These are phyloP conservation scores for Solanum arcanum DNA, from an alignment of 257 asterid genomes.

Conservation along the genomic window DNA sequence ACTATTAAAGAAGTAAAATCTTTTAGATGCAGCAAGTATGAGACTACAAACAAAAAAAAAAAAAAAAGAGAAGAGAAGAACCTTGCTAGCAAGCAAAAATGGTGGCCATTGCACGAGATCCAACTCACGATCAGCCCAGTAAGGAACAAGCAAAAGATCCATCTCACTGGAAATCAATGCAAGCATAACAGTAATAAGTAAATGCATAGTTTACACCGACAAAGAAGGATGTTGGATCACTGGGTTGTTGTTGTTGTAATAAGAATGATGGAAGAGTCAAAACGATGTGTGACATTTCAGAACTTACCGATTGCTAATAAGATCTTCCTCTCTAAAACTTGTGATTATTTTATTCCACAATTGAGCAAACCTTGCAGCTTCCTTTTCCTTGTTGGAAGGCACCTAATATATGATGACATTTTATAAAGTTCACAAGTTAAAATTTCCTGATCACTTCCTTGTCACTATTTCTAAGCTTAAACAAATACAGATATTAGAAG, in stretches of 20 bases:
- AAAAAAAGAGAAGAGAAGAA: constrained; percentile 4
- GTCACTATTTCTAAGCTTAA: not conserved
- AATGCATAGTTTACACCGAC: not conserved
- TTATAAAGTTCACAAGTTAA: not conserved
- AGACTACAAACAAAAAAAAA: not conserved
- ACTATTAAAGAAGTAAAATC: not conserved
- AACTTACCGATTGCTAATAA: constrained; percentile 73
- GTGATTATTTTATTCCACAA: constrained; percentile 94
- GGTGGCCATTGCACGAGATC: constrained; percentile 98
- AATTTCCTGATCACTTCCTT: not conserved
- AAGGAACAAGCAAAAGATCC: constrained; percentile 98
- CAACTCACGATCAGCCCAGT: constrained; percentile 97
- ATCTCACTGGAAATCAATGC: constrained; percentile 58
- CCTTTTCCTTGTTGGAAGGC: constrained; percentile 74
- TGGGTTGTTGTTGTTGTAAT: not conserved
- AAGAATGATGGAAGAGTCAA: not conserved
- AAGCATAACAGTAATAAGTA: constrained; percentile 7
- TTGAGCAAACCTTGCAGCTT: constrained; percentile 98
- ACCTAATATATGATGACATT: constrained; percentile 28
- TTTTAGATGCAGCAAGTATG: not conserved
- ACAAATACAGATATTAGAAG: not conserved
- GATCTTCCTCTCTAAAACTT: constrained; percentile 98
- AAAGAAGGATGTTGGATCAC: not conserved
- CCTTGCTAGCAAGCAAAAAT: constrained; percentile 99
- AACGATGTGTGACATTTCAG: not conserved